A percentile compares a stretch with the other conserved stretches of the same genome.
phyloP scores from a whole-genome alignment of 1,284 basidiomycete species.

The Moesziomyces globuligerus region DNA sequence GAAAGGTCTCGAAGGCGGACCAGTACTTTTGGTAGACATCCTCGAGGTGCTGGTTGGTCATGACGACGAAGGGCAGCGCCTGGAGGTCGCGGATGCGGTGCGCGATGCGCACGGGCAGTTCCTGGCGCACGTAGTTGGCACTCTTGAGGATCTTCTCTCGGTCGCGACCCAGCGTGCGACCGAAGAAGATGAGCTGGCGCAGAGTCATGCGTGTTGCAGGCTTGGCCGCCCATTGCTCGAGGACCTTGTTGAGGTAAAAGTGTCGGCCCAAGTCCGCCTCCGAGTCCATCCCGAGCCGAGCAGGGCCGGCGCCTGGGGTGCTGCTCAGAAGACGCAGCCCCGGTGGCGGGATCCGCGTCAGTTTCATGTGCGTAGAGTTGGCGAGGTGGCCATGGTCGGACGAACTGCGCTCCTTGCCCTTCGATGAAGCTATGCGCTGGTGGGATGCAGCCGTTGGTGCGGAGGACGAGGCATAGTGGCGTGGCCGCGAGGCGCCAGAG shows the following conservation, averaged over 20 bases:
- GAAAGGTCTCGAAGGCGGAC: conserved; percentile 71
- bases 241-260: conserved; percentile 85
- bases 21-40: conserved; percentile 78
- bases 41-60: conserved; percentile 84
- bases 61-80: conserved; percentile 84
- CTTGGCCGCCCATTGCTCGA: conserved; percentile 82
- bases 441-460: conserved; percentile 2
- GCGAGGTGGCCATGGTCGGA: background rate
- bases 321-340: conserved; percentile 22
- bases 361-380: background rate
- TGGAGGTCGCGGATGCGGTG: conserved; percentile 88
- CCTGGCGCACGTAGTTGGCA: conserved; percentile 87
- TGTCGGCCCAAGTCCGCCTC: conserved; percentile 69
- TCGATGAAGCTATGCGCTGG: conserved; percentile 2
- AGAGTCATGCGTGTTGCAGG: conserved; percentile 80
- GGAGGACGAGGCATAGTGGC: conserved; percentile 8
- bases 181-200: conserved; percentile 77
- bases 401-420: conserved; percentile 17
- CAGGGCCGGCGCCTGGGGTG: background rate
- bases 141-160: conserved; percentile 69
- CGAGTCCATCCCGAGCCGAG: conserved; percentile 28
- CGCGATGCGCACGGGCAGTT: conserved; percentile 85
- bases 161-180: conserved; percentile 50
- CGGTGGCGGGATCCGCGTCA: background rate
- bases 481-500: background rate